Evolutionary conservation across 345 rosid genomes (phyloP), one percentile per base, ranked within the genome.

Genomic region (Salix viminalis): DNA sequence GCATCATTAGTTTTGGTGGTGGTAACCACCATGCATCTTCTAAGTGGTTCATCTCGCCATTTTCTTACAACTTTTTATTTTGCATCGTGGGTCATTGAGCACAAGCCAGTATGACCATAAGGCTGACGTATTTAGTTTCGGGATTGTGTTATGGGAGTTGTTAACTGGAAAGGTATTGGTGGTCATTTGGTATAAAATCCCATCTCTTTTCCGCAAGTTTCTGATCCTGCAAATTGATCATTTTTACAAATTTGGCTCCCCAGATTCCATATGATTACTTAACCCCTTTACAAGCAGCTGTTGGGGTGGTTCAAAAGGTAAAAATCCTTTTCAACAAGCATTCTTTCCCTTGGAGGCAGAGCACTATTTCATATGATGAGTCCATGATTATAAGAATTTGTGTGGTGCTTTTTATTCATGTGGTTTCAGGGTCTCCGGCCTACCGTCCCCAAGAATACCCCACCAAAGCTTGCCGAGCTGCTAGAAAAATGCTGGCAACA

Each of bases 261-360:
- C 93, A 93, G 98, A 90, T 93, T 85, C 99, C 99, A 61, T 89
- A 96, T 16, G 99, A 93, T 77, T 90, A 84, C 85, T 79, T 93
- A 82, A 93, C 99, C 76, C 99, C 99, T 58, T 84, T 93, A 82
- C 97, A 96, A 83, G 99, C 99, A 65, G 99, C 99, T 7, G 96
- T 96, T 73, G 98, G 94, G 58, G 99, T 92, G 65, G 99, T 96
- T 79, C 98, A 96, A 78, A 93, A 96, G 98, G 99, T 95, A 87
- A 62, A 36, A 16, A 19, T 21, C 36, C 66, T 65, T 2, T 23
- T 3, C 14, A 13, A 14, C 18, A 15, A 14, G 67, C 67, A 26
- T 13, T 6, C 15, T 2, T 2, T 14, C 10, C 15, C 6, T 8
- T 10, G 11, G 14, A 61, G 2, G 13, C 1, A 19, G 37, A 19